Conservation (phyloP, 305 asterid genomes). For the Solanum aculeatissimum region DNA sequence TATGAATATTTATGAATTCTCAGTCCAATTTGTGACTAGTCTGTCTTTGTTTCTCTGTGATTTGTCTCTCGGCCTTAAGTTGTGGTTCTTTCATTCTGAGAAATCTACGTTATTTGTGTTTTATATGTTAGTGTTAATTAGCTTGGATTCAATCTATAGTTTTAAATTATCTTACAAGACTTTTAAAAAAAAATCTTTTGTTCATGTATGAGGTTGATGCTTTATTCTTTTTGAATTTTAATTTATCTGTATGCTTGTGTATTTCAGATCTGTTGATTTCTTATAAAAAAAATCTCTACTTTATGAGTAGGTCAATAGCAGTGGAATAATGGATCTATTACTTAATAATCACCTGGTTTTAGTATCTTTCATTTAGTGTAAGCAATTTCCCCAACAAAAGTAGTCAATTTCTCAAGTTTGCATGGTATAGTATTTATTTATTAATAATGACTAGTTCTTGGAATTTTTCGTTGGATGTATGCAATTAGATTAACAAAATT, state of each 20-base stretch:
- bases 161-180: not conserved
- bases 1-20: not conserved
- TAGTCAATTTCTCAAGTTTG: not conserved
- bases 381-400: not conserved
- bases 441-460: not conserved
- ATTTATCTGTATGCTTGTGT: not conserved
- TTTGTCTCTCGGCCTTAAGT: too few relatives aligned
- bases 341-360: not conserved
- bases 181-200: not conserved
- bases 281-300: not conserved
- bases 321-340: not conserved
- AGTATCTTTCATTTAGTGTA: not conserved
- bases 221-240: not conserved
- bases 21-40: not conserved
- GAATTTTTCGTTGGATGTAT: not conserved
- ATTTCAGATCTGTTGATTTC: not conserved
- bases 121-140: not conserved
- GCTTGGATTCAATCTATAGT: not conserved
- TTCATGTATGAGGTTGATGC: not conserved
- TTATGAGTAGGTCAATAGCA: not conserved
- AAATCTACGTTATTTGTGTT: not conserved
- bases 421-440: not conserved
- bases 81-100: not conserved
- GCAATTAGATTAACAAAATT: not conserved
- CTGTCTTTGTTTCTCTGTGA: too few relatives aligned